Conservation (phyloP, 2,329 filamentous ascomycete genomes). For the Botrytis fabae region DNA sequence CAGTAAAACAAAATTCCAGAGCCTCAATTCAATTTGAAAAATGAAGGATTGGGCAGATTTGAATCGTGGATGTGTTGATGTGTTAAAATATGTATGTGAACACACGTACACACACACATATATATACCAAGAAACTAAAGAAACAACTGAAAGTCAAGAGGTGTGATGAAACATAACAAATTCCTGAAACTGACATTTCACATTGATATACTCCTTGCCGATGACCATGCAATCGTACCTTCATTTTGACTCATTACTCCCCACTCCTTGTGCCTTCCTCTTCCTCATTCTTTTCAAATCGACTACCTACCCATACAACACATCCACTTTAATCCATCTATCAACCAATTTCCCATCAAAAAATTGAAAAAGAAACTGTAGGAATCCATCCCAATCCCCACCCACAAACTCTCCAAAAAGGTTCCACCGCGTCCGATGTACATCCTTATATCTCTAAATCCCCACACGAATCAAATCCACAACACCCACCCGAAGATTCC, state of each 20-base stretch:
- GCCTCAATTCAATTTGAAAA: too few relatives aligned
- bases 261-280: neutral
- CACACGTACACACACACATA: neutral
- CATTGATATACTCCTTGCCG: neutral
- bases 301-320: neutral
- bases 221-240: neutral
- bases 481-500: too few relatives aligned
- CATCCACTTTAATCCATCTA: neutral
- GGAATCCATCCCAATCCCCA: neutral
- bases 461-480: neutral
- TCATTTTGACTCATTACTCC: neutral
- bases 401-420: neutral
- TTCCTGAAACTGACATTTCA: neutral
- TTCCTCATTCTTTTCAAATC: neutral
- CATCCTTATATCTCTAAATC: neutral
- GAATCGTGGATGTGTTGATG: neutral
- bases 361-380: neutral
- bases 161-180: too few relatives aligned
- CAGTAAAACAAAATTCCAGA: too few relatives aligned
- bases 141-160: neutral
- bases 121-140: neutral
- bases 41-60: too few relatives aligned
- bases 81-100: neutral
- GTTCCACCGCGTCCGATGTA: slow-evolving; percentile 6
- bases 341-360: neutral